Conservation (phyloP, 2,329 filamentous ascomycete genomes). For the Botrytis fragariae region DNA sequence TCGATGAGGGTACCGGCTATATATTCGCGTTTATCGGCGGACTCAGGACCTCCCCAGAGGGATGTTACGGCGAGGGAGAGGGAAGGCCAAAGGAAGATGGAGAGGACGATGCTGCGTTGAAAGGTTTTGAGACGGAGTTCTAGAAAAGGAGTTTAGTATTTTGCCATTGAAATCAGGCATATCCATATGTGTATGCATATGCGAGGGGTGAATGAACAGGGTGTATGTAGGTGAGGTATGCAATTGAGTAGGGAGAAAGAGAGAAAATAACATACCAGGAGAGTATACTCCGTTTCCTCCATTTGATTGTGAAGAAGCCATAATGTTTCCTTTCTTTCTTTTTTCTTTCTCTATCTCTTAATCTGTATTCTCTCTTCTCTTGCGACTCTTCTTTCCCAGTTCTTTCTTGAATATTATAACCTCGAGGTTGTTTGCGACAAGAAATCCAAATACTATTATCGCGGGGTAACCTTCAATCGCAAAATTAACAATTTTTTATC, state of each 20-base stretch:
- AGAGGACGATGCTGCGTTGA: conserved; percentile 82
- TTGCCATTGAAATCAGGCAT: not conserved
- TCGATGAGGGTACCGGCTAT: conserved; percentile 85
- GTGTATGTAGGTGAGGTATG: no score
- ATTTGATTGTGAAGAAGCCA: not conserved
- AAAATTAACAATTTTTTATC: conserved; percentile 11
- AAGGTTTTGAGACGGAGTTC: conserved; percentile 59
- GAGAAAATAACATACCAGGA: not conserved
- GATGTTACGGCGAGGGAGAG: conserved; percentile 84
- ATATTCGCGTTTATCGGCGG: conserved; percentile 92
- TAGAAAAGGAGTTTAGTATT: not conserved
- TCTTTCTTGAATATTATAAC: not conserved
- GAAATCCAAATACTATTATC: not conserved
- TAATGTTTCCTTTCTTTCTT: not conserved
- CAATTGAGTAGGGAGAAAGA: not conserved
- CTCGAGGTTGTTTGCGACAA: not conserved
- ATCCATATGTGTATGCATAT: no score
- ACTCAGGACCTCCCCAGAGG: conserved; percentile 80
- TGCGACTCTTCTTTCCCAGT: no score
- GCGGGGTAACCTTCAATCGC: not conserved
- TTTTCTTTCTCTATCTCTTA: not conserved
- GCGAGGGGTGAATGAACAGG: not conserved
- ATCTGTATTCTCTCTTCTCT: not conserved
- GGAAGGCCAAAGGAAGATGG: conserved; percentile 83
- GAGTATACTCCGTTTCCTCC: conserved; percentile 15